Base-by-base conservation (phyloP, 2,329 filamentous ascomycete genomes). In the Microsporum canis region DNA sequence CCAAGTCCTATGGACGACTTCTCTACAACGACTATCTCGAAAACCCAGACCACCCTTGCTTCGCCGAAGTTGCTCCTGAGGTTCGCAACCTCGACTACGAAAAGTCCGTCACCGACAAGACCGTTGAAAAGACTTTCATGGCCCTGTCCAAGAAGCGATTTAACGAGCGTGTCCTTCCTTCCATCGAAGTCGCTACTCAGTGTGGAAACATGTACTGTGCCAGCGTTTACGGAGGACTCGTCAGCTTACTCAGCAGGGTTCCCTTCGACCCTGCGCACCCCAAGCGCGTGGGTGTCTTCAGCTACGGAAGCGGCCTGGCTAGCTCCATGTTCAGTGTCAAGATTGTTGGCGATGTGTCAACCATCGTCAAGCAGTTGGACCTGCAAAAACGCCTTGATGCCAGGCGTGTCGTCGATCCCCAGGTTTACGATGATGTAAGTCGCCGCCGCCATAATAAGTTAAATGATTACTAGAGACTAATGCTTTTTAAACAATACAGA, bases 61-160 rank as follows among this genome's bases (percentile, higher is more conserved):
- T 92, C 71, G 82, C 83, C 63, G 87, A 90, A 66, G 87, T 92
- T 41, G 82, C 89, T 59, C 81, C 86, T 47, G 88, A 91, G 75
- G 77, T 92, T 64, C 84, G 86, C 65, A 87, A 89, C 69, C 81
- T 94, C 76, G 85, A 88, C 71, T 92, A 92, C 76, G 79, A 86
- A 71, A 85, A 86, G 76, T 92, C 89, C 2, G 76, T 94, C 68
- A 84, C 83, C 64, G 89, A 94, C 80, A 91, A 90, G 81, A 82
- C 80, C 59, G 82, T 94, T 43, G 89, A 94, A 81, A 94, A 92
- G 84, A 87, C 86, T 64, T 94, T 94, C 75, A 89, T 94, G 86
- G 80, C 73, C 62, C 80, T 92, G 68, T 86, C 87, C 74, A 92
- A 94, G 84, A 91, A 91, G 82, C 84, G 83, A 68, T 92, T 89